These are phyloP conservation scores for Penicillium subrubescens DNA, from an alignment of 495 filamentous ascomycete genomes.

Conservation along the genomic window DNA sequence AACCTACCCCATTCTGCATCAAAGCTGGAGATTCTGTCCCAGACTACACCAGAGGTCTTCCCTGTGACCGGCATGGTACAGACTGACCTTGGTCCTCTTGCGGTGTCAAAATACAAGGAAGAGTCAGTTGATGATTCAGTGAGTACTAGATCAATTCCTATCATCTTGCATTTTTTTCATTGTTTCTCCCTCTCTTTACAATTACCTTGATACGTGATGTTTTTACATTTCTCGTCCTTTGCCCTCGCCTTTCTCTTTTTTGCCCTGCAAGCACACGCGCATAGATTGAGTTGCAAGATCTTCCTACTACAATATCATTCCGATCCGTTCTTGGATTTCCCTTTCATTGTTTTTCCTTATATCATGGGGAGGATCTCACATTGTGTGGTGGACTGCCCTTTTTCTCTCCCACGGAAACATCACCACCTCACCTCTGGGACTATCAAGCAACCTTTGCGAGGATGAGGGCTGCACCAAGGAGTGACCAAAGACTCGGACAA, in stretches of 20 bases:
- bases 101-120: slow-evolving; percentile 47
- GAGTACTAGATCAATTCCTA: slow-evolving; percentile 26
- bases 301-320: slow-evolving; percentile 30
- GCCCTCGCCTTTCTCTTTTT: slow-evolving; percentile 11
- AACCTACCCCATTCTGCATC: slow-evolving; percentile 3
- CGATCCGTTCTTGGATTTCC: slow-evolving; percentile 1
- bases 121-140: slow-evolving; percentile 46
- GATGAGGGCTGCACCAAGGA: neutral
- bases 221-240: slow-evolving; percentile 13
- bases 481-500: neutral
- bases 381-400: neutral
- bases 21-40: slow-evolving; percentile 17
- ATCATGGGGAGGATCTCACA: neutral
- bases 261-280: slow-evolving; percentile 10
- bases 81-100: slow-evolving; percentile 44
- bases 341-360: slow-evolving; percentile 18
- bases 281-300: slow-evolving; percentile 19
- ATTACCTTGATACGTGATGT: neutral
- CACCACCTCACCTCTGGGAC: neutral
- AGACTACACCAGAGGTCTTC: slow-evolving; percentile 29
- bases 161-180: neutral
- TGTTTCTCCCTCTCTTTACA: neutral
- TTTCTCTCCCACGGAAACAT: neutral
- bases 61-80: slow-evolving; percentile 52
- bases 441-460: neutral